These are phyloP conservation scores for Cryptosporidium viatorum DNA, from an alignment of 169 alveolate genomes.

Conservation along the genomic window DNA sequence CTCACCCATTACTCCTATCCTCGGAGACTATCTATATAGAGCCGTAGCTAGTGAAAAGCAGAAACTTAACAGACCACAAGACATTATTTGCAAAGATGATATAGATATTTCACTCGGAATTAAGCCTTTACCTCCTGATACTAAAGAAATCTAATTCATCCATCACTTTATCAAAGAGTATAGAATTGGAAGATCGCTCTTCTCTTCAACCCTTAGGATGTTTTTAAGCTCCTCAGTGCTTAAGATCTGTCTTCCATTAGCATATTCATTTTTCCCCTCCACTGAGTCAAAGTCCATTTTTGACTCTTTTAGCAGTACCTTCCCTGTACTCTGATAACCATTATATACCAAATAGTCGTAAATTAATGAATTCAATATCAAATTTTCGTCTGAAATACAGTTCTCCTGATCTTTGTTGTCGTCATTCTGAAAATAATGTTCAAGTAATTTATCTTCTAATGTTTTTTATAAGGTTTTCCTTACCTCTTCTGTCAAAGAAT, in stretches of 20 bases:
- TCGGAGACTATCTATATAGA: constrained; percentile 70
- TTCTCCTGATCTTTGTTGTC: background rate
- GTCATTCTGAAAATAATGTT: constrained; percentile 10
- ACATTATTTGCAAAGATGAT: constrained; percentile 17
- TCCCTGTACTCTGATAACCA: constrained; percentile 31
- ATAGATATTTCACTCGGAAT: constrained; percentile 59
- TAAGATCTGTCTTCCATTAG: constrained; percentile 3
- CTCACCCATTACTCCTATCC: constrained; percentile 65
- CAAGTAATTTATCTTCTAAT: background rate
- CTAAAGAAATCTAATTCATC: background rate
- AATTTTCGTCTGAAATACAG: constrained; percentile 35
- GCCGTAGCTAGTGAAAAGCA: constrained; percentile 54
- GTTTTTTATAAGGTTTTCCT: background rate
- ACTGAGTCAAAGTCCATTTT: constrained; percentile 13
- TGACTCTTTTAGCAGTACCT: constrained; percentile 28
- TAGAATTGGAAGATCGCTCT: constrained; percentile 31
- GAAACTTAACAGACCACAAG: constrained; percentile 17
- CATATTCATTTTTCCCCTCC: background rate
- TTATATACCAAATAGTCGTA: constrained; percentile 42
- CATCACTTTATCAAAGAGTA: constrained; percentile 23
- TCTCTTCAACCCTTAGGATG: constrained; percentile 17
- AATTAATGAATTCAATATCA: constrained; percentile 53
- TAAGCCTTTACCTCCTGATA: constrained; percentile 17
- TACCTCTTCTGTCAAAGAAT: constrained; percentile 63
- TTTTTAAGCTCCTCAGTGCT: constrained; percentile 22